Evolutionary conservation across 352 stramenopile genomes (phyloP).

Genomic region (Halophytophthora polymorphica): DNA sequence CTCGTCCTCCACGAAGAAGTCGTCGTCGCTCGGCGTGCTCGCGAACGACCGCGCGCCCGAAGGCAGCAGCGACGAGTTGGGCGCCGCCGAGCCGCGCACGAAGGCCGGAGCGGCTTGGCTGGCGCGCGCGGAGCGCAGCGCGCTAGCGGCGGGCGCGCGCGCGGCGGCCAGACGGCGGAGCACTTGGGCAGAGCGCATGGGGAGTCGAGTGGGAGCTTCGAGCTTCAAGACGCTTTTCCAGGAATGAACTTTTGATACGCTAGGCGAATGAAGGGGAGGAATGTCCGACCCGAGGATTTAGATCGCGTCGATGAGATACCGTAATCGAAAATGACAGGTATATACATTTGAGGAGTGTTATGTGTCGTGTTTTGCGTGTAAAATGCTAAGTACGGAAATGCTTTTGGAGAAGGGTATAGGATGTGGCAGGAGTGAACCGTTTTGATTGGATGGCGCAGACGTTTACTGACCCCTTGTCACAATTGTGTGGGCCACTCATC

Average conservation of each 20-base stretch:
- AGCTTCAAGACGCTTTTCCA: slow-evolving; percentile 4
- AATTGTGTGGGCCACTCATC: too few relatives aligned
- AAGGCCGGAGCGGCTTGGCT: slow-evolving; percentile 13
- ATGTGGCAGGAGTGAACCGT: too few relatives aligned
- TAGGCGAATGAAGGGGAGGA: too few relatives aligned
- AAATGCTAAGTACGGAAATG: too few relatives aligned
- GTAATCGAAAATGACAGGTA: too few relatives aligned
- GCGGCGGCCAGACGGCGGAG: slow-evolving; percentile 26
- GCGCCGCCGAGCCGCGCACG: neutral
- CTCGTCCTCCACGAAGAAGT: slow-evolving; percentile 65
- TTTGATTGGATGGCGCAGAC: too few relatives aligned
- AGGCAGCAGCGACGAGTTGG: slow-evolving; percentile 6
- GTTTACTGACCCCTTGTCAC: too few relatives aligned
- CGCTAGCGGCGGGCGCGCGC: slow-evolving; percentile 11
- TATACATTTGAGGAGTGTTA: too few relatives aligned
- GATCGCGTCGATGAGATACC: too few relatives aligned
- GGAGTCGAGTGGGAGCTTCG: neutral
- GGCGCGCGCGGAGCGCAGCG: slow-evolving; percentile 5
- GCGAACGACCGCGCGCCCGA: slow-evolving; percentile 36
- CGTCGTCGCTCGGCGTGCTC: slow-evolving; percentile 34
- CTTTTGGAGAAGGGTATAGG: too few relatives aligned
- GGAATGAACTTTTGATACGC: neutral
- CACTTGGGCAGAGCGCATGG: slow-evolving; percentile 28
- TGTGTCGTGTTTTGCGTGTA: too few relatives aligned
- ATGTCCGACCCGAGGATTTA: too few relatives aligned